Evolutionary conservation across 495 filamentous ascomycete genomes (phyloP), one percentile per base, ranked within the genome.

Genomic region (Neurospora sp.): DNA sequence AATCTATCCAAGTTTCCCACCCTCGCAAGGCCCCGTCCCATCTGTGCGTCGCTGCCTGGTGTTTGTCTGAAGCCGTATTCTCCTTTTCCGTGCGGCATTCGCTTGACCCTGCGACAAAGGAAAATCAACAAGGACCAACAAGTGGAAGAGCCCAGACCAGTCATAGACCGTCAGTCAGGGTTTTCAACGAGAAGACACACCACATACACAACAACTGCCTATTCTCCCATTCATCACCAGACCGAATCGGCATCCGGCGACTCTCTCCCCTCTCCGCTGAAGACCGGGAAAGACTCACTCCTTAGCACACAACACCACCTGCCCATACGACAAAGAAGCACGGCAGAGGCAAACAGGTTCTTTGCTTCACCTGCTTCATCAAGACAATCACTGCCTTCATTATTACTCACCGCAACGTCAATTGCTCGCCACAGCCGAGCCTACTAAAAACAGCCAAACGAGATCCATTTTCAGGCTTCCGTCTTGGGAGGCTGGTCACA

Each of bases 401-500:
- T 59, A 59, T 59, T 59, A 59, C 54, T 66, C 54, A 66, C 54
- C 54, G 54, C 54, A 66, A 66, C 54, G 54, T 66, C 54, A 66
- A 66, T 66, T 66, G 54, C 28, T 66, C 54, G 54, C 54, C 54
- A 34, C 54, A 66, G 19, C 24, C 54, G 54, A 62, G 24, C 54
- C 54, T 62, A 62, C 24, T 62, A 62, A 62, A 62, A 62, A 62
- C 54, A 66, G 54, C 54, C 28, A 34, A 66, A 34, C 54, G 54
- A 78, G 76, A 78, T 73, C 79, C 79, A 75, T 83, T 83, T 83
- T 75, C 83, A 80, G 82, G 81, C 78, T 79, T 77, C 79, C 76
- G 76, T 77, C 72, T 59, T 43, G 71, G 71, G 34, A 54, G 34
- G 54, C 71, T 70, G 73, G 78, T 81, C 79, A 79, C 75, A 78